Conservation (phyloP, 2,329 filamentous ascomycete genomes). For the Colletotrichum chrysophilum region DNA sequence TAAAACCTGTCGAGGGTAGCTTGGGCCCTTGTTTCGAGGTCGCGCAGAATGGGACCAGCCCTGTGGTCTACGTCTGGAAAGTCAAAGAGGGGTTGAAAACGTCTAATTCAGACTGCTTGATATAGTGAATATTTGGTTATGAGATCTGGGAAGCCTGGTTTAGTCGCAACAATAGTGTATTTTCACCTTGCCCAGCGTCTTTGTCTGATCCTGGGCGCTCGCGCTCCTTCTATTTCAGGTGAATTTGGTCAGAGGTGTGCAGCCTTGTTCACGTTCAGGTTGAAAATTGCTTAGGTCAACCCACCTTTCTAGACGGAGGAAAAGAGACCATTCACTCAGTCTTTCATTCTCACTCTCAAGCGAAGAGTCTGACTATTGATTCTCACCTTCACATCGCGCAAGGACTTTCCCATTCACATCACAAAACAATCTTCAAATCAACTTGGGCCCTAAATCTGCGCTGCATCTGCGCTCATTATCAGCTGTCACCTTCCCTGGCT, state of each 20-base stretch:
- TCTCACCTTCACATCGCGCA: no score
- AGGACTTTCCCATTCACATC: no score
- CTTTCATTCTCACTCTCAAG: no score
- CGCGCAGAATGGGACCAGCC: background rate
- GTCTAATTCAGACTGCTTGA: background rate
- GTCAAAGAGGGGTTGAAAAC: background rate
- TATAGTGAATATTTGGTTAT: background rate
- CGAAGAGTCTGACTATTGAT: no score
- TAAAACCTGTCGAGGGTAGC: background rate
- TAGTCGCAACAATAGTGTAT: fast-evolving
- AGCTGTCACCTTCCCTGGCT: no score
- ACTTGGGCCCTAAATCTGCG: no score
- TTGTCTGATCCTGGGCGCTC: background rate
- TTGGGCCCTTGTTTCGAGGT: slow-evolving; percentile 6
- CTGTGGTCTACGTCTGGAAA: background rate
- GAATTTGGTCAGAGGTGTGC: background rate
- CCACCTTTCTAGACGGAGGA: no score
- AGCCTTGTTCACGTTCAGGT: background rate
- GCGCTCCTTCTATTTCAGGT: background rate
- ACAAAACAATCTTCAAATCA: no score
- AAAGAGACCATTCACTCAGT: no score
- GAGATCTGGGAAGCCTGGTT: background rate
- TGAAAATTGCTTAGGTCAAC: background rate
- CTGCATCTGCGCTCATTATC: no score
- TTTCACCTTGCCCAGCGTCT: background rate